Conservation (phyloP, 768 basidiomycete genomes). For the Podaxis sp. region DNA sequence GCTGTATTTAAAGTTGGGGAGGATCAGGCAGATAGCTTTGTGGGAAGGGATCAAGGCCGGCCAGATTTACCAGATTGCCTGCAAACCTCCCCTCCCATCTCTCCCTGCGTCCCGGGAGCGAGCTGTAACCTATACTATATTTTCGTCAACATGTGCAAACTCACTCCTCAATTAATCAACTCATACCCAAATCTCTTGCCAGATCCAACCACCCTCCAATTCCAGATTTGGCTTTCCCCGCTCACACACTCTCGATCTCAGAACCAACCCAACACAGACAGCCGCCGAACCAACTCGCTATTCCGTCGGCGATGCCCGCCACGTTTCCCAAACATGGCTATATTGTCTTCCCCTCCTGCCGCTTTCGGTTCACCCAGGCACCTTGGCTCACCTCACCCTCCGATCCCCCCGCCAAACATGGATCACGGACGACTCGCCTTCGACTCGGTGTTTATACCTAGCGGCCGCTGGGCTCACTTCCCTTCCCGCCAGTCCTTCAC, state of each 20-base stretch:
- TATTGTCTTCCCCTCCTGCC: constrained; percentile 18
- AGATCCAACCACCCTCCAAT: constrained; percentile 6
- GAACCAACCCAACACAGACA: constrained; percentile 10
- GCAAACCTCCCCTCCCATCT: constrained; percentile 1
- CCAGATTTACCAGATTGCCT: constrained; percentile 16
- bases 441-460: background rate
- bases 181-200: constrained; percentile 15
- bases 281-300: constrained; percentile 18
- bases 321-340: constrained; percentile 20
- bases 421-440: background rate
- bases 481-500: background rate
- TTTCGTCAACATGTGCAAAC: constrained; percentile 27
- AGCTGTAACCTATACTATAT: constrained; percentile 18
- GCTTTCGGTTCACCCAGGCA: constrained; percentile 11
- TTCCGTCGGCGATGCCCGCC: constrained; percentile 16
- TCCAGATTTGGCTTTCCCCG: constrained; percentile 10
- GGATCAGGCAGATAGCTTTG: constrained; percentile 20
- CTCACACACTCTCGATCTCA: constrained; percentile 12
- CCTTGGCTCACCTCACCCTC: constrained; percentile 21
- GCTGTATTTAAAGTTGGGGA: constrained; percentile 28
- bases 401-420: constrained; percentile 9
- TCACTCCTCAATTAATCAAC: constrained; percentile 25
- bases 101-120: constrained; percentile 15
- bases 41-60: constrained; percentile 16
- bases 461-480: background rate